Base-by-base conservation (phyloP, 192 early-diverging fungal genomes). In the Coemansia sp. region DNA sequence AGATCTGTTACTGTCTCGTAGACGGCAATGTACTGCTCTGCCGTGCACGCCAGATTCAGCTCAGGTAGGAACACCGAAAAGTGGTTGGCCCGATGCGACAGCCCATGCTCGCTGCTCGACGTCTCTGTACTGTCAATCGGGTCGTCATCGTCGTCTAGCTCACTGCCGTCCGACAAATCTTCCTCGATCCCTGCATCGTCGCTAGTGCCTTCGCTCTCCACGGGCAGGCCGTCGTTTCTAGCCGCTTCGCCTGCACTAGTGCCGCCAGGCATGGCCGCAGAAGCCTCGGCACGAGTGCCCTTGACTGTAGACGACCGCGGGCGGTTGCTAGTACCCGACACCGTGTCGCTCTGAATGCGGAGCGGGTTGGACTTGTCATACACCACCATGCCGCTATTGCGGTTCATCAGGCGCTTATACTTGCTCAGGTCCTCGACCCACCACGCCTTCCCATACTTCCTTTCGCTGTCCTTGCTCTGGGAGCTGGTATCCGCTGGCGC, bases 1-100 rank as follows among this genome's bases (percentile, higher is more conserved):
- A 94, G 74, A 37, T 91, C 87, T 0, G 73, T 79, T 17, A 89
- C 82, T 12, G 87, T 80, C 53, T 92, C 80, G 43, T 81, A 77
- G 3, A 90, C 65, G 1, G 82, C 67, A 25, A 77, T 73, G 62
- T 85, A 92, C 72, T 91, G 89, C 37, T 63, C 62, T 7, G 92
- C 83, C 22, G 84, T 88, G 16, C 82, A 85, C 6, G 80, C 83
- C 16, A 91, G 68, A 14, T 69, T 57, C 27, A 94, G 74, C 30
- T 80, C 82, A 0, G 90, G 89, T 57, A 95, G 79, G 45, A 82
- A 80, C 13, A 94, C 61, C 3, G 76, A 61, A 45, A 85, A 61
- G 3, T 80, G 74, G 47, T 92, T 80, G 7, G 81, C 81, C 19
- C 81, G 62, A 38, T 84, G 80, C 22, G 78, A 76, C 37, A 82